A percentile compares a stretch with the other conserved stretches of the same genome.
Conservation (phyloP, 768 basidiomycete species). For the Terana coerulea region DNA sequence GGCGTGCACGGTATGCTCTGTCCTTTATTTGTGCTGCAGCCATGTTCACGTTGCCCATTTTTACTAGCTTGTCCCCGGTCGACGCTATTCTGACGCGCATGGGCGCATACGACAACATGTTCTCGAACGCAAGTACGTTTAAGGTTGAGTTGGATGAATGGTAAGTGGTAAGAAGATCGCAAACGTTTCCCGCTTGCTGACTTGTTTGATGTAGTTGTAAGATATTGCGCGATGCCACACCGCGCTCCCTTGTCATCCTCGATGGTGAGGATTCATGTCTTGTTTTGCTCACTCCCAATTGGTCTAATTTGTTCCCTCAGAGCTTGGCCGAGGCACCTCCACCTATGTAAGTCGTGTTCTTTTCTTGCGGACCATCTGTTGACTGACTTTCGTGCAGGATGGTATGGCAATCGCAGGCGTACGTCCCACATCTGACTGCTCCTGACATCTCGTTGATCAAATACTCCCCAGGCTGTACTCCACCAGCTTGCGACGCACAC, state of each 20-base stretch:
- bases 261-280: constrained; percentile 58
- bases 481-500: constrained; percentile 95
- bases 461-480: constrained; percentile 64
- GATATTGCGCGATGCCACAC: constrained; percentile 90
- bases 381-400: constrained; percentile 47
- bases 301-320: constrained; percentile 37
- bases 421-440: constrained; percentile 22
- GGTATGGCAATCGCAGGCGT: constrained; percentile 98
- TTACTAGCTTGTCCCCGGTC: constrained; percentile 67
- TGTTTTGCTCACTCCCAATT: neutral
- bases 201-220: constrained; percentile 58
- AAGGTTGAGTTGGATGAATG: constrained; percentile 99
- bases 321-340: constrained; percentile 93
- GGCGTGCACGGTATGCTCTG: constrained; percentile 61
- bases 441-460: neutral
- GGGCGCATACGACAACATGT: constrained; percentile 99
- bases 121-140: constrained; percentile 91
- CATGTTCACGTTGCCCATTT: neutral
- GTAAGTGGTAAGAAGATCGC: too few relatives aligned
- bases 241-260: constrained; percentile 88
- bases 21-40: neutral
- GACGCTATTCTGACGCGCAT: constrained; percentile 94
- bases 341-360: constrained; percentile 61
- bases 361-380: constrained; percentile 8
- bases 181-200: too few relatives aligned